Conservation (phyloP, 2,329 filamentous ascomycete genomes). For the Stagonosporopsis cucurbitacearum region DNA sequence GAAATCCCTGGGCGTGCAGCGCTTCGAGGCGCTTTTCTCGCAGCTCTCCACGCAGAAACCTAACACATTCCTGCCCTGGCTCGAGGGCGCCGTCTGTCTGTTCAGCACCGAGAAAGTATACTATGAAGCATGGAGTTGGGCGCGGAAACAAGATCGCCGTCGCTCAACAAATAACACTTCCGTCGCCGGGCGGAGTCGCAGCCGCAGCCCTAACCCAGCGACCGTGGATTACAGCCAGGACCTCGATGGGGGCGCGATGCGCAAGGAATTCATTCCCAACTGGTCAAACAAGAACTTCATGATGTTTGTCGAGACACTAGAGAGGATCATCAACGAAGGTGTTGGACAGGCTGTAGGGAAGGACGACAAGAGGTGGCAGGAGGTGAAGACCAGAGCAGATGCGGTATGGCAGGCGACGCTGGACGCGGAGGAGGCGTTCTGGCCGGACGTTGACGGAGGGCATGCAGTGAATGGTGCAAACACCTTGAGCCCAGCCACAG, state of each 20-base stretch:
- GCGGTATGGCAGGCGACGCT: slow-evolving; percentile 36
- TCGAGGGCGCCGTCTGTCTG: slow-evolving; percentile 42
- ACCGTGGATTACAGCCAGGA: slow-evolving; percentile 50
- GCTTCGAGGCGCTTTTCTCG: slow-evolving; percentile 39
- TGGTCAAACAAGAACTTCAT: slow-evolving; percentile 70
- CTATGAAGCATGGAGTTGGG: slow-evolving; percentile 45
- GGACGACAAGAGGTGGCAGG: slow-evolving; percentile 28
- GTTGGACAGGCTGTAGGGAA: slow-evolving; percentile 28
- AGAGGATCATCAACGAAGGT: slow-evolving; percentile 60
- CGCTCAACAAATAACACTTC: slow-evolving; percentile 4
- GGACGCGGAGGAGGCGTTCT: slow-evolving; percentile 45
- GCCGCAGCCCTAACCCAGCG: not conserved
- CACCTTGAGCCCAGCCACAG: not conserved
- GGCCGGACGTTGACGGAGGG: slow-evolving; percentile 30
- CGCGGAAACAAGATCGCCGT: slow-evolving; percentile 32
- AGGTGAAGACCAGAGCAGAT: slow-evolving; percentile 33
- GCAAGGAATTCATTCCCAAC: slow-evolving; percentile 70
- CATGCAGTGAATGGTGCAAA: not conserved
- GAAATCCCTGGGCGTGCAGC: slow-evolving; percentile 38
- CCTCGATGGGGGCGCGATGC: slow-evolving; percentile 68
- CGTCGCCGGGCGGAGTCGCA: not conserved
- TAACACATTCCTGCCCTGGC: slow-evolving; percentile 37
- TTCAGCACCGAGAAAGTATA: slow-evolving; percentile 47
- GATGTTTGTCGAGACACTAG: slow-evolving; percentile 64
- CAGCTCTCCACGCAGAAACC: slow-evolving; percentile 11